Percentiles rank a stretch among this genome's conserved stretches.
These are phyloP conservation scores for Candida sithepensis DNA, from an alignment of 805 yeast species.

Conservation along the genomic window DNA sequence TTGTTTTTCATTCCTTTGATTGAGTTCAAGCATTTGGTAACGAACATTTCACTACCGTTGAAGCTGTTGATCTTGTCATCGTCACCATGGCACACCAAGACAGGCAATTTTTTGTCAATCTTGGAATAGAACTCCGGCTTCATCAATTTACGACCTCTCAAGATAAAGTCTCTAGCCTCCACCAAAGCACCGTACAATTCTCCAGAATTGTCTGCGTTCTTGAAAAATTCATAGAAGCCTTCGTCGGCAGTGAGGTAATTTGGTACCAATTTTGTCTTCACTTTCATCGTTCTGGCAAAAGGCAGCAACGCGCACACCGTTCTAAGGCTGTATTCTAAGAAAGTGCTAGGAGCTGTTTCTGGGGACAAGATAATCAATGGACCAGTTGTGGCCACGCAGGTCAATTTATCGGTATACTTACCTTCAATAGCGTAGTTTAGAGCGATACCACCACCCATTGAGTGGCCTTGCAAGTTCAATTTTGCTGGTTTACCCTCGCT, in stretches of 20 bases:
- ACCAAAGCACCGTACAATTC: slow-evolving; percentile 52
- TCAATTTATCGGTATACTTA: slow-evolving; percentile 40
- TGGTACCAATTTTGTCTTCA: slow-evolving; percentile 53
- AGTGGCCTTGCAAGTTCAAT: slow-evolving; percentile 60
- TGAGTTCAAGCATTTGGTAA: slow-evolving; percentile 24
- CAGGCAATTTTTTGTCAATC: slow-evolving; percentile 39
- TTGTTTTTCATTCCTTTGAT: slow-evolving; percentile 28
- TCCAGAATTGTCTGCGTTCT: slow-evolving; percentile 36
- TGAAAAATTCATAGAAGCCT: slow-evolving; percentile 43
- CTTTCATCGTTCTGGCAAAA: slow-evolving; percentile 32
- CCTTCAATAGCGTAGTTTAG: slow-evolving; percentile 63
- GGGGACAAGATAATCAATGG: slow-evolving; percentile 63
- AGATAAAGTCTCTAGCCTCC: slow-evolving; percentile 57
- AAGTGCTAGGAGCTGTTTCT: slow-evolving; percentile 49
- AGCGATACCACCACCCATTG: slow-evolving; percentile 79
- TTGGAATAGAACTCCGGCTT: slow-evolving; percentile 34
- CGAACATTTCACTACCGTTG: slow-evolving; percentile 42
- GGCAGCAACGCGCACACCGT: slow-evolving; percentile 42
- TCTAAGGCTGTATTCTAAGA: slow-evolving; percentile 41
- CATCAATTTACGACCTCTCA: slow-evolving; percentile 54
- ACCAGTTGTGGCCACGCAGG: slow-evolving; percentile 48
- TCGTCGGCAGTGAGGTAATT: slow-evolving; percentile 52
- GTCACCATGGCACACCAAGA: slow-evolving; percentile 59
- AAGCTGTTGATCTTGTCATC: slow-evolving; percentile 59
- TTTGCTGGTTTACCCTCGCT: slow-evolving; percentile 30